Evolutionary conservation across 176 grass and related monocot genomes (phyloP).

Genomic region (Oryza coarctata): DNA sequence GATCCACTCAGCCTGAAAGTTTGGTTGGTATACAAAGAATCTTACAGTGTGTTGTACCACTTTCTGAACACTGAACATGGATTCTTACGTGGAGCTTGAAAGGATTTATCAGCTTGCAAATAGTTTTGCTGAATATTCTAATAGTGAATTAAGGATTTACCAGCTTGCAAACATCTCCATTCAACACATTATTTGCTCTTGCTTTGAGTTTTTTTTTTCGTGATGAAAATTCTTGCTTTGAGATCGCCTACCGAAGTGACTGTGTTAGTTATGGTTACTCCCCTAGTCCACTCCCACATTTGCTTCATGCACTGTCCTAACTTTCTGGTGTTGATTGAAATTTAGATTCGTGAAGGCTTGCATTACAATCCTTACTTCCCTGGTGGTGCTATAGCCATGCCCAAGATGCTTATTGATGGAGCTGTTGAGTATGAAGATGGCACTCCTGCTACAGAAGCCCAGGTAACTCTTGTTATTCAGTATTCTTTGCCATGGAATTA

Average conservation of each 20-base stretch:
- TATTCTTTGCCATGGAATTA: background rate
- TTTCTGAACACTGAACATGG: background rate
- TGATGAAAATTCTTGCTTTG: background rate
- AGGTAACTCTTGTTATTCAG: slow-evolving; percentile 37
- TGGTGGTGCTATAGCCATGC: slow-evolving; percentile 87
- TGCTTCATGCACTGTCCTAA: background rate
- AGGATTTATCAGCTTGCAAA: background rate
- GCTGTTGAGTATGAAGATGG: slow-evolving; percentile 72
- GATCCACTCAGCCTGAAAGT: background rate
- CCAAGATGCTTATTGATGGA: slow-evolving; percentile 84
- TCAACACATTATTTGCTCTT: too few species aligned
- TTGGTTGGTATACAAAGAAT: too few species aligned
- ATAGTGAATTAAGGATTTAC: background rate
- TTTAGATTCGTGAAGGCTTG: slow-evolving; percentile 67
- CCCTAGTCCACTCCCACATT: background rate
- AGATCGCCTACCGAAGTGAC: background rate
- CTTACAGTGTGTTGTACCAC: background rate
- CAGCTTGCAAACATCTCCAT: background rate
- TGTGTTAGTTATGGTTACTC: background rate
- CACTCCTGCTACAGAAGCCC: slow-evolving; percentile 59
- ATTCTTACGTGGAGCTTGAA: background rate
- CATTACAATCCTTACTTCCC: slow-evolving; percentile 81
- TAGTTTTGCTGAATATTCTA: background rate
- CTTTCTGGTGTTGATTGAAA: background rate
- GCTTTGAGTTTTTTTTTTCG: too few species aligned